A percentile compares a stretch with the other conserved stretches of the same genome.
These are phyloP conservation scores for Paramecium sexaurelia DNA, from an alignment of 73 alveolate species.

Conservation along the genomic window DNA sequence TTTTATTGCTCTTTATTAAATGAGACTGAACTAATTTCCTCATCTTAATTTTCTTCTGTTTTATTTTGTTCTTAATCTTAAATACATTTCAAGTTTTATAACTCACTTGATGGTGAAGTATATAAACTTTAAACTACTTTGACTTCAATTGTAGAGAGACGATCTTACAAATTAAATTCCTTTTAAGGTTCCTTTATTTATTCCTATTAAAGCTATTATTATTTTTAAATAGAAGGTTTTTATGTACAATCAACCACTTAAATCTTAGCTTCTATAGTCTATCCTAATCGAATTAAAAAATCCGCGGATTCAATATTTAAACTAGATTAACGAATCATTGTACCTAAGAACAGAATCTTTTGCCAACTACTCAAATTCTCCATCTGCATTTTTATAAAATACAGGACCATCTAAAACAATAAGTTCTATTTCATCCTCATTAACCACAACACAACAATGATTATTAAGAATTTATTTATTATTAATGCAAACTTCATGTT, in stretches of 20 bases:
- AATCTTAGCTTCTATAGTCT: not conserved
- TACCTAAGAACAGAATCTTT: slow-evolving; percentile 18
- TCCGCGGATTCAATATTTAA: slow-evolving; percentile 1
- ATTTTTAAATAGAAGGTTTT: not conserved
- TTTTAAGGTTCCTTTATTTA: not conserved
- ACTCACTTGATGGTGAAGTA: not conserved
- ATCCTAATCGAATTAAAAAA: not conserved
- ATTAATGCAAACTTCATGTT: not conserved
- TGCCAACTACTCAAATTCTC: not conserved
- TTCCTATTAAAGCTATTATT: not conserved
- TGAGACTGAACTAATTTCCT: not conserved
- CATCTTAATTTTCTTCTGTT: not conserved
- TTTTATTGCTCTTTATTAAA: not conserved
- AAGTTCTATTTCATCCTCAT: slow-evolving; percentile 8
- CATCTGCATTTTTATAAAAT: not conserved
- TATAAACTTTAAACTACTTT: not conserved
- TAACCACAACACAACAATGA: not conserved
- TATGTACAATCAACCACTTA: not conserved
- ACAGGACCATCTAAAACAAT: slow-evolving; percentile 42
- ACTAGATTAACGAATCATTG: slow-evolving; percentile 3
- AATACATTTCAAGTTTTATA: not conserved
- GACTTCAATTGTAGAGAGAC: not conserved
- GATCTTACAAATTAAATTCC: not conserved
- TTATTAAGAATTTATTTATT: not conserved
- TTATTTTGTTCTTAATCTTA: not conserved